These are phyloP conservation scores for Colletotrichum falcatum DNA, from an alignment of 2,329 filamentous ascomycete genomes.

Conservation along the genomic window DNA sequence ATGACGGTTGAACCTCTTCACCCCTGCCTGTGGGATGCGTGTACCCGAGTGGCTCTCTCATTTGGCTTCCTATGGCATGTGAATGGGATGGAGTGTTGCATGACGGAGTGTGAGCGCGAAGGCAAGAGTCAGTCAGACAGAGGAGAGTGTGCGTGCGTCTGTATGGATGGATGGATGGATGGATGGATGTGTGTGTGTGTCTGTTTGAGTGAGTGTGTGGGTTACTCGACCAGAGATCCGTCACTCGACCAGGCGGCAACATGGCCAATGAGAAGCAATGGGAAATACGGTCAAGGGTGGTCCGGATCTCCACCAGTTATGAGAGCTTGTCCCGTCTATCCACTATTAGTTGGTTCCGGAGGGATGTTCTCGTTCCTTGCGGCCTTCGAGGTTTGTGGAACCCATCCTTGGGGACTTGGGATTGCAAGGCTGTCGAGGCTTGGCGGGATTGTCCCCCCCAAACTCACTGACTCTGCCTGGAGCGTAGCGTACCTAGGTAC, in stretches of 20 bases:
- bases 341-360: slow-evolving; percentile 21
- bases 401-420: neutral
- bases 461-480: neutral
- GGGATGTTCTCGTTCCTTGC: neutral
- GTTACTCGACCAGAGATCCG: slow-evolving; percentile 43
- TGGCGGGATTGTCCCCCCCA: neutral
- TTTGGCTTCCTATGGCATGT: neutral
- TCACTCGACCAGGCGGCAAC: slow-evolving; percentile 52
- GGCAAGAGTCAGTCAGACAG: neutral
- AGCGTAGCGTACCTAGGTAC: too few relatives aligned
- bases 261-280: slow-evolving; percentile 44
- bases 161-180: too few relatives aligned
- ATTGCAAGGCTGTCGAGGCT: neutral
- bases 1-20: slow-evolving; percentile 6
- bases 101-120: slow-evolving; percentile 15
- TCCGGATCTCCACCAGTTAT: slow-evolving; percentile 18
- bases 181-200: neutral
- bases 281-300: slow-evolving; percentile 14
- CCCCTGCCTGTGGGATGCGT: slow-evolving; percentile 16
- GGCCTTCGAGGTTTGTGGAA: slow-evolving; percentile 6
- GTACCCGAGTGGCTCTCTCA: slow-evolving; percentile 21
- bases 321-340: slow-evolving; percentile 23
- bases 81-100: slow-evolving; percentile 25
- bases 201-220: neutral
- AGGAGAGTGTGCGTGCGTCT: neutral